A percentile compares a stretch with the other conserved stretches of the same genome.
Evolutionary conservation across 2,329 filamentous ascomycete genomes (phyloP).

Genomic region (Venturia pyrina): DNA sequence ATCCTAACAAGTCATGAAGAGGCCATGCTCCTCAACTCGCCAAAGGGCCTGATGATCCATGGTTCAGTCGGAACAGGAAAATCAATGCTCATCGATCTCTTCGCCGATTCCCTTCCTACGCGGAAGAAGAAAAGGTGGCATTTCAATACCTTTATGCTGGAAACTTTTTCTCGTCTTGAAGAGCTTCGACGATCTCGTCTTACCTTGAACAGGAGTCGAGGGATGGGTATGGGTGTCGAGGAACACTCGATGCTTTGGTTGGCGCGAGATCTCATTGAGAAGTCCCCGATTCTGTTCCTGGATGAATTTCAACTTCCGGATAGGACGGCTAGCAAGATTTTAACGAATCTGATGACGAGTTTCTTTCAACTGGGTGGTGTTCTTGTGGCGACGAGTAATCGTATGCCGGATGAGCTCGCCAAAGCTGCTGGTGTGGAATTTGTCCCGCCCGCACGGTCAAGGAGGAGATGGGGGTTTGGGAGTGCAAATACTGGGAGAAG

Average conservation of each 20-base stretch:
- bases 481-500: conserved; percentile 26
- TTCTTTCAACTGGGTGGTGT: conserved; percentile 80
- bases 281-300: conserved; percentile 66
- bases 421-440: conserved; percentile 66
- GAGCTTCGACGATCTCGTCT: conserved; percentile 38
- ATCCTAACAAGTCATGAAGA: conserved; percentile 62
- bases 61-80: conserved; percentile 79
- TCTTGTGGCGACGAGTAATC: conserved; percentile 68
- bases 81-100: conserved; percentile 72
- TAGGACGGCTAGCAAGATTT: conserved; percentile 64
- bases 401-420: conserved; percentile 71
- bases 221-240: conserved; percentile 20
- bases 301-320: conserved; percentile 81
- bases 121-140: conserved; percentile 67
- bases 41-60: conserved; percentile 64
- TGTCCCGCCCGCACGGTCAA: conserved; percentile 41
- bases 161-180: conserved; percentile 64
- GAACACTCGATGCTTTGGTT: conserved; percentile 65
- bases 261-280: conserved; percentile 65
- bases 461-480: conserved; percentile 40
- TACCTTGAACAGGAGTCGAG: neutral
- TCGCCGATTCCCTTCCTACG: conserved; percentile 69
- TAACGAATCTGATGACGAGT: conserved; percentile 66
- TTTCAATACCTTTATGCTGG: conserved; percentile 80
- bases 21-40: conserved; percentile 61